Evolutionary conservation across 140 eudicot species (phyloP).

Genomic region (Erigeron philadelphicus): DNA sequence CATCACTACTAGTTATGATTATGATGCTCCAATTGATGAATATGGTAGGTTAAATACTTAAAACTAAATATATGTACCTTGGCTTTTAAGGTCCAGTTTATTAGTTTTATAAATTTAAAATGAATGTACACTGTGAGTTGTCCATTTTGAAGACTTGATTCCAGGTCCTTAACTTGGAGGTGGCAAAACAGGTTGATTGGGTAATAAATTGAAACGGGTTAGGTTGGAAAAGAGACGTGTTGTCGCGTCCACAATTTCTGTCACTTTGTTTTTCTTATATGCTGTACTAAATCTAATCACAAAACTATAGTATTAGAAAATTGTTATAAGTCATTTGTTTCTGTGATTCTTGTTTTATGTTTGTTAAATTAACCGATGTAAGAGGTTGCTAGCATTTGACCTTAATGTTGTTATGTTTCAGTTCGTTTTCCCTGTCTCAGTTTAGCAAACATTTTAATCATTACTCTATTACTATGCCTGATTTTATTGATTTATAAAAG

Average conservation of each 20-base stretch:
- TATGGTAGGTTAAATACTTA: constrained; percentile 63
- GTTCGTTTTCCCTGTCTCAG: background rate
- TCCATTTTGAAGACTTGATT: background rate
- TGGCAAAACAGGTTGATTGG: background rate
- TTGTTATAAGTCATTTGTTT: no score
- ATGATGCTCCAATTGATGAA: constrained; percentile 98
- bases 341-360: no score
- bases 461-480: background rate
- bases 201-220: background rate
- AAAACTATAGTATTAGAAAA: no score
- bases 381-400: no score
- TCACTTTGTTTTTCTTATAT: no score
- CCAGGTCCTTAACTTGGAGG: background rate
- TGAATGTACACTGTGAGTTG: background rate
- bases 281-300: no score
- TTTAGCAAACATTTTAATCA: background rate
- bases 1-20: constrained; percentile 88
- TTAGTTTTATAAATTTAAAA: background rate
- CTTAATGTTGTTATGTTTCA: no score
- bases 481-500: no score
- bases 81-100: background rate
- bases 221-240: background rate
- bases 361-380: no score
- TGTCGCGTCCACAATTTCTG: no score
- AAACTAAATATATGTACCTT: constrained; percentile 3